phyloP scores from a whole-genome alignment of 139 green algal species.

The Picochlorum costavermella region DNA sequence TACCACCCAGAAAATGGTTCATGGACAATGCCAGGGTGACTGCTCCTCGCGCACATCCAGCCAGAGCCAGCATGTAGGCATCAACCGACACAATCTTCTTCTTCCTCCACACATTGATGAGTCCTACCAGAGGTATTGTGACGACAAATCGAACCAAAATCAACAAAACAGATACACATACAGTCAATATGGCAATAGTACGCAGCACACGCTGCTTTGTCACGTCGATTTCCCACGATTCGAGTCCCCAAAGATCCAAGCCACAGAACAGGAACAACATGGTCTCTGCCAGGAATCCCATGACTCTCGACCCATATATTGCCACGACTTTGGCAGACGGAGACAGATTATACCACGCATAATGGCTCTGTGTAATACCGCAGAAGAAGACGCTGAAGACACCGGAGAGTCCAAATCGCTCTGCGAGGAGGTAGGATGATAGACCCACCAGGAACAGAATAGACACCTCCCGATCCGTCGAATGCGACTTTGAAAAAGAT shows the following conservation, averaged over 20 bases:
- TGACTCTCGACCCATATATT: conserved; percentile 41
- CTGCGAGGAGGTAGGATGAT: conserved; percentile 64
- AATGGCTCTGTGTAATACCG: conserved; percentile 67
- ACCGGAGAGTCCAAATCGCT: conserved; percentile 47
- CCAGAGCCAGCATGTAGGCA: background rate
- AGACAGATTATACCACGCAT: conserved; percentile 57
- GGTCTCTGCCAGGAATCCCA: conserved; percentile 49
- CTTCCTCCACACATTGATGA: conserved; percentile 4
- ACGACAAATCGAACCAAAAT: conserved; percentile 1
- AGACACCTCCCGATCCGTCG: conserved; percentile 43
- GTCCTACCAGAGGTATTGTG: background rate
- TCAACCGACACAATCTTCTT: conserved; percentile 1
- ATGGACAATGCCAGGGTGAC: conserved; percentile 9
- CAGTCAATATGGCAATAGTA: background rate
- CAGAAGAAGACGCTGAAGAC: conserved; percentile 78
- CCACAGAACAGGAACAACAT: conserved; percentile 63
- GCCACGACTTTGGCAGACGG: conserved; percentile 35
- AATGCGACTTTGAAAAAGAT: conserved; percentile 22
- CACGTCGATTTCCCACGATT: conserved; percentile 17
- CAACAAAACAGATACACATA: background rate
- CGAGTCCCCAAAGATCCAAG: conserved; percentile 18
- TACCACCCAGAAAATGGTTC: conserved; percentile 8
- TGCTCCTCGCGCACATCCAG: conserved; percentile 4
- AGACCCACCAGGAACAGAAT: conserved; percentile 51
- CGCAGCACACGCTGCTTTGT: background rate